phyloP scores from a whole-genome alignment of 257 asterid genomes.

The Solanum infundibuliforme region DNA sequence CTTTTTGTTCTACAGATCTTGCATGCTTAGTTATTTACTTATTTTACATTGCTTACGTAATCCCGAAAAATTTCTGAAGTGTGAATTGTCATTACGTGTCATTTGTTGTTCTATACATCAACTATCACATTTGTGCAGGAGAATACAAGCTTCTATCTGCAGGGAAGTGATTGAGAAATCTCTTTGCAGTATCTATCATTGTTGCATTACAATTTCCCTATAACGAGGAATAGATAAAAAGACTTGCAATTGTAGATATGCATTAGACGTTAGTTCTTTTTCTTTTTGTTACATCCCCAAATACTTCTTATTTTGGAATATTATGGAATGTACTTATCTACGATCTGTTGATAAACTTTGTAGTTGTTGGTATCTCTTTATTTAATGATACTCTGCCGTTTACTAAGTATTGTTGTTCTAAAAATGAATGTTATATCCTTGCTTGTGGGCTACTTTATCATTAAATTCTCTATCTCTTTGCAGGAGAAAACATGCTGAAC shows the following conservation, averaged over 20 bases:
- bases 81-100: background rate
- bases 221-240: background rate
- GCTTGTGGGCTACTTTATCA: background rate
- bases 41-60: background rate
- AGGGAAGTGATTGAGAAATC: background rate
- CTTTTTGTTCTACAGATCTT: background rate
- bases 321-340: background rate
- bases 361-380: background rate
- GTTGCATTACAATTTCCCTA: background rate
- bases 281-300: background rate
- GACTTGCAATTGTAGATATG: background rate
- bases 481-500: constrained; percentile 98
- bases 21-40: background rate
- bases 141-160: background rate
- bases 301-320: background rate
- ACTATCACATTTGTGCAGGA: background rate
- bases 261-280: background rate
- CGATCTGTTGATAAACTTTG: background rate
- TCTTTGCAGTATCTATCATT: background rate
- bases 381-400: background rate
- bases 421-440: background rate
- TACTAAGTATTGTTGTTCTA: background rate
- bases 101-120: background rate
- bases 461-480: constrained; percentile 12
- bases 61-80: background rate